Evolutionary conservation across 2,329 filamentous ascomycete genomes (phyloP).

Genomic region (Diplodia mutila): DNA sequence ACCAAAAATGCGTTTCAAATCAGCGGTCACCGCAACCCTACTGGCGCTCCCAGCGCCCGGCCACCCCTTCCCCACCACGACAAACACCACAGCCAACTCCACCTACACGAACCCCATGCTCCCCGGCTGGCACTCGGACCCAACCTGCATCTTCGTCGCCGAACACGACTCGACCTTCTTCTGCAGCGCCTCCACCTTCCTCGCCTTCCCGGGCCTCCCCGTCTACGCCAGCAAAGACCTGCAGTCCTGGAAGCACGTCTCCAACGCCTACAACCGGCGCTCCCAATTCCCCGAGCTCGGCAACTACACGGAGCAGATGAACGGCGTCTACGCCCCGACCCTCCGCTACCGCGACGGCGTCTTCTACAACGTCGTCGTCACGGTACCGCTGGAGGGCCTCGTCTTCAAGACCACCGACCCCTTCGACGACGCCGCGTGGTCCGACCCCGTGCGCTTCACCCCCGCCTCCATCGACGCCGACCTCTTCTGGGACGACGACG

Average conservation of each 20-base stretch:
- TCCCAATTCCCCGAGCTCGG: slow-evolving; percentile 17
- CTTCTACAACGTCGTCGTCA: slow-evolving; percentile 51
- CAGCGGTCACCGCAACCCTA: neutral
- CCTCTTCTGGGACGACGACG: slow-evolving; percentile 60
- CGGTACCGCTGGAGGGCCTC: slow-evolving; percentile 46
- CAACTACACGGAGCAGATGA: slow-evolving; percentile 38
- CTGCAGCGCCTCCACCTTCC: slow-evolving; percentile 50
- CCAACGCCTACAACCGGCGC: slow-evolving; percentile 29
- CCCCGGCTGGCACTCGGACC: slow-evolving; percentile 51
- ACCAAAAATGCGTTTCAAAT: neutral
- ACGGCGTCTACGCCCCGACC: slow-evolving; percentile 43
- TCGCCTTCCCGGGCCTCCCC: slow-evolving; percentile 50
- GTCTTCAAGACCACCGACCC: slow-evolving; percentile 53
- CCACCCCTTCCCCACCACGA: slow-evolving; percentile 29
- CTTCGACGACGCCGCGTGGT: slow-evolving; percentile 51
- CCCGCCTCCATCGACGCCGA: slow-evolving; percentile 58
- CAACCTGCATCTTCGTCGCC: slow-evolving; percentile 47
- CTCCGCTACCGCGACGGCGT: slow-evolving; percentile 42
- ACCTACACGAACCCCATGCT: slow-evolving; percentile 42
- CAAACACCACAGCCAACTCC: slow-evolving; percentile 4
- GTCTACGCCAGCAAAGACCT: slow-evolving; percentile 51
- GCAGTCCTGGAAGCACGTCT: slow-evolving; percentile 44
- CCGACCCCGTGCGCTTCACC: slow-evolving; percentile 53
- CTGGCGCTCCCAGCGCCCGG: neutral
- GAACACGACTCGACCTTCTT: slow-evolving; percentile 43